Evolutionary conservation across 768 basidiomycete species (phyloP).

Genomic region (Boletus rex-veris): DNA sequence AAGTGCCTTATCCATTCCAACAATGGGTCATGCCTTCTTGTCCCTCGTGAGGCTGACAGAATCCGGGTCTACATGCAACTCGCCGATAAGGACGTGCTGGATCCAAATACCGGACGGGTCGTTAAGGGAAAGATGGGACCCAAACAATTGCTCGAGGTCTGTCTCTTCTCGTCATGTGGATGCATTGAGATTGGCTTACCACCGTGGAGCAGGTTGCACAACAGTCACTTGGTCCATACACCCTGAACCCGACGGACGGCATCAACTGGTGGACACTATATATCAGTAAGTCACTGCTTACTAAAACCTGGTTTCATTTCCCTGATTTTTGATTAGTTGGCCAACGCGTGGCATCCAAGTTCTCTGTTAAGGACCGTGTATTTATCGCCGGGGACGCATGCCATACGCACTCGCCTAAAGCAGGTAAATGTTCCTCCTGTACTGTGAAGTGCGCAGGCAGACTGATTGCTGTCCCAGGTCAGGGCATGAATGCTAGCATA

Average conservation of each 20-base stretch:
- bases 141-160: constrained; percentile 39
- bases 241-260: constrained; percentile 27
- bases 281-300: constrained; percentile 33
- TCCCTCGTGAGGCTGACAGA: constrained; percentile 48
- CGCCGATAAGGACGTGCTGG: constrained; percentile 35
- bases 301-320: neutral
- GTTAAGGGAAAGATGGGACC: constrained; percentile 39
- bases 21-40: constrained; percentile 47
- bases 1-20: constrained; percentile 48
- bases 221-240: constrained; percentile 40
- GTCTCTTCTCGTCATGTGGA: neutral
- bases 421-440: constrained; percentile 27
- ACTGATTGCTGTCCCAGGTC: constrained; percentile 35
- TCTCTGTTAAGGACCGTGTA: constrained; percentile 44
- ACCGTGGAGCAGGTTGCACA: constrained; percentile 34
- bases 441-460: neutral
- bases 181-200: neutral
- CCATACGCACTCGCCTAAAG: constrained; percentile 44
- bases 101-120: constrained; percentile 39
- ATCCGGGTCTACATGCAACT: constrained; percentile 54
- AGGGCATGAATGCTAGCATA: constrained; percentile 54
- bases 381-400: constrained; percentile 57
- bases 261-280: constrained; percentile 52
- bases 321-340: constrained; percentile 37
- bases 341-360: constrained; percentile 53